phyloP scores from a whole-genome alignment of 768 basidiomycete species.

The Polyporus arcularius region DNA sequence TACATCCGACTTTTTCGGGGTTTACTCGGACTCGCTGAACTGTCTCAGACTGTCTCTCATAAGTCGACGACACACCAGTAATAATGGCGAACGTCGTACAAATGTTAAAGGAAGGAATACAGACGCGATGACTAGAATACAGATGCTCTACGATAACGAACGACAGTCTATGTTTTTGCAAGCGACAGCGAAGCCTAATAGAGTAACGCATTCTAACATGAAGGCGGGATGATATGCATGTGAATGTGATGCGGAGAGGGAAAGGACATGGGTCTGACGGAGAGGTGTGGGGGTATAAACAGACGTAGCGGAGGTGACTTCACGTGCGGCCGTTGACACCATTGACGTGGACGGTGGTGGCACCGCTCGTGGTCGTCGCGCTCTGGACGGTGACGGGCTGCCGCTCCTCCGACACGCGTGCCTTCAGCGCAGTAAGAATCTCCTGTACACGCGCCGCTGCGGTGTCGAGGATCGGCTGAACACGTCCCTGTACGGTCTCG shows the following conservation, averaged over 20 bases:
- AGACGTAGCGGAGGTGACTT: neutral
- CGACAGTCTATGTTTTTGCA: slow-evolving; percentile 12
- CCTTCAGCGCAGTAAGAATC: slow-evolving; percentile 25
- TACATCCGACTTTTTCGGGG: neutral
- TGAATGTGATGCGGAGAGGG: neutral
- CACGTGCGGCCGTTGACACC: slow-evolving; percentile 15
- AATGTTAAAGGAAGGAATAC: neutral
- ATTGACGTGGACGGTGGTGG: slow-evolving; percentile 5
- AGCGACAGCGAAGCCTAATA: neutral
- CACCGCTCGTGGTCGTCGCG: slow-evolving; percentile 14
- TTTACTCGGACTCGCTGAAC: neutral
- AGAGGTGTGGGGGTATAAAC: neutral
- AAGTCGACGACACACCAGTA: too few relatives aligned
- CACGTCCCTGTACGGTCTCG: slow-evolving; percentile 59
- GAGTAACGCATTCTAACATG: neutral
- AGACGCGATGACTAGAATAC: slow-evolving; percentile 9
- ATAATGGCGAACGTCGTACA: neutral
- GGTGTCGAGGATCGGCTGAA: slow-evolving; percentile 60
- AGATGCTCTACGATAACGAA: slow-evolving; percentile 12
- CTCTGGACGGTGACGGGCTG: slow-evolving; percentile 14
- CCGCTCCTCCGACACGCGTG: slow-evolving; percentile 20
- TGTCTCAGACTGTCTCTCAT: too few relatives aligned
- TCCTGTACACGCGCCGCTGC: slow-evolving; percentile 33
- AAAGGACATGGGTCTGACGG: neutral
- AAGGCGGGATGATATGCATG: neutral